Base-by-base conservation (phyloP, 257 asterid species). In the Rauvolfia tetraphylla region DNA sequence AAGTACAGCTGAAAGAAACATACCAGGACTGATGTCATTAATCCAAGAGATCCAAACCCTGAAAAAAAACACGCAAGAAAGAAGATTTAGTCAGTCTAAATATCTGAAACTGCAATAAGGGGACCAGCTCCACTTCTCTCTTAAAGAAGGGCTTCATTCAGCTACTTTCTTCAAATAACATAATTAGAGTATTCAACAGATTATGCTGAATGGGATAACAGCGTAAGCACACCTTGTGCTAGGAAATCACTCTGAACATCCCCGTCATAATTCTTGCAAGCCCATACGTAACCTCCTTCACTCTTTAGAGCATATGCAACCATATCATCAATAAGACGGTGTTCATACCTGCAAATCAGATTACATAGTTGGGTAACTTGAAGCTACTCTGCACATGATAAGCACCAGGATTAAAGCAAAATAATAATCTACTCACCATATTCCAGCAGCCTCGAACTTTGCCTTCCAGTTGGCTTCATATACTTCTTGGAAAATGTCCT, bases 231-330 rank as follows among this genome's bases (percentile, higher is more conserved):
- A 90, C 99, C 99, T 90, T 95, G 99, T 54, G 99, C 99, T 63
- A 95, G 83, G 89, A 95, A 93, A 87, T 95, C 99, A 88, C 99
- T 95, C 85, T 95, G 98, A 71, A 95, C 99, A 81, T 95, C 98
- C 48, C 99, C 99, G 78, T 95, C 99, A 69, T 95, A 95, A 90
- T 95, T 95, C 88, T 93, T 95, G 89, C 99, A 95, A 76, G 99
- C 99, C 99, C 99, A 95, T 29, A 95, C 98, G 71, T 95, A 93
- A 73, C 88, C 98, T 76, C 99, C 99, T n/a, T 95, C 98, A 31
- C 98, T 95, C 94, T 95, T 95, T 14, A 95, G 86, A 80, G 99
- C 98, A 82, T 93, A 93, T 34, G 98, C 99, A 88, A 95, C 99
- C 98, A 95, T 95, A 83, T 95, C 99, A 83, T 95, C 99, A 59